These are phyloP conservation scores for Blastomyces silverae DNA, from an alignment of 2,329 filamentous ascomycete species.

Conservation along the genomic window DNA sequence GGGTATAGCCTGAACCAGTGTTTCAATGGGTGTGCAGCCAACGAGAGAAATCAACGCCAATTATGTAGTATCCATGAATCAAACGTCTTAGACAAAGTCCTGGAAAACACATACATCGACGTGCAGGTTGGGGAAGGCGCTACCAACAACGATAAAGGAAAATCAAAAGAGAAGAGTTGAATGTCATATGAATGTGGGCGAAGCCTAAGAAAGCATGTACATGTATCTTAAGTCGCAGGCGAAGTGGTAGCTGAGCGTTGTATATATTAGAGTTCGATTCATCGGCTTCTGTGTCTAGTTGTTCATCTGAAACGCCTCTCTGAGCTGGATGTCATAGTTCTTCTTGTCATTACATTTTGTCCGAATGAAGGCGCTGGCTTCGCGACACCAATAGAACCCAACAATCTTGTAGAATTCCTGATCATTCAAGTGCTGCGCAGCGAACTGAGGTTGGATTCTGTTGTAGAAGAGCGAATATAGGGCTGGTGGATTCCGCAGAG, in stretches of 20 bases:
- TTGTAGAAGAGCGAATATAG: constrained; percentile 7
- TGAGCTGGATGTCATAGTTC: constrained; percentile 19
- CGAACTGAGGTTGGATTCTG: constrained; percentile 12
- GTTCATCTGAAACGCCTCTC: constrained; percentile 15
- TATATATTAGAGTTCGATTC: not conserved
- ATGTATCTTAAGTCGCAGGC: not conserved
- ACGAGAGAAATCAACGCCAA: not conserved
- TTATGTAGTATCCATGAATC: too few relatives aligned
- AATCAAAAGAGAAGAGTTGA: not conserved
- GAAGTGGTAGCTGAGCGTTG: not conserved
- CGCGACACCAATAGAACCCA: constrained; percentile 19
- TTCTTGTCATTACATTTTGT: constrained; percentile 18
- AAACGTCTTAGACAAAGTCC: not conserved
- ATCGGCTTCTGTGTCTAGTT: not conserved
- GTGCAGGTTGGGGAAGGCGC: not conserved
- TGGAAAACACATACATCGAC: not conserved
- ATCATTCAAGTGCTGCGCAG: constrained; percentile 17
- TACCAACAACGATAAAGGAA: not conserved
- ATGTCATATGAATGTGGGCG: not conserved
- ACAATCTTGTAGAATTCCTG: constrained; percentile 17
- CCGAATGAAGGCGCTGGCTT: constrained; percentile 17
- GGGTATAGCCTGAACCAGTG: too few relatives aligned
- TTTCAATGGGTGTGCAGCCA: too few relatives aligned
- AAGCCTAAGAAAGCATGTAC: not conserved
- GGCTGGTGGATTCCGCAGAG: constrained; percentile 7